A percentile compares a stretch with the other conserved stretches of the same genome.
Conservation (phyloP, 371 early-diverging fungal genomes). For the Cokeromyces recurvatus region DNA sequence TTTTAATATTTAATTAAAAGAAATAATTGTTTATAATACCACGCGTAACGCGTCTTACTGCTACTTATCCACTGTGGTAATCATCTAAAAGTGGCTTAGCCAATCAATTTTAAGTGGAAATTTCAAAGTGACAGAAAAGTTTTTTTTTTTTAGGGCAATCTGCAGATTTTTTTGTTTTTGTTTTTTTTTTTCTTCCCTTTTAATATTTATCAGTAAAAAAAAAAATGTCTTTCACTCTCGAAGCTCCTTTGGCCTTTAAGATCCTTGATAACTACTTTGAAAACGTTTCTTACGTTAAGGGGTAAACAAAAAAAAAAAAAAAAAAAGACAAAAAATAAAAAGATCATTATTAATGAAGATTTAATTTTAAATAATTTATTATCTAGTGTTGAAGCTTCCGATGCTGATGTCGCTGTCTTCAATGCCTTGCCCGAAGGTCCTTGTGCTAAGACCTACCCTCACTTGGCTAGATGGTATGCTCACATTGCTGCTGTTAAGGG, state of each 20-base stretch:
- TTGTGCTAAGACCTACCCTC: conserved; percentile 73
- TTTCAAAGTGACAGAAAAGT: conserved; percentile 7
- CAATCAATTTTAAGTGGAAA: no score
- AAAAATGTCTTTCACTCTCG: conserved; percentile 62
- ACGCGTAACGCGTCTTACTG: no score
- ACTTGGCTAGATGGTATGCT: conserved; percentile 93
- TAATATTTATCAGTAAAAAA: not conserved
- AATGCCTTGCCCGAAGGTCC: conserved; percentile 77
- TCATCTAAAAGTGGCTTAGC: no score
- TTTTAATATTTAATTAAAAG: no score
- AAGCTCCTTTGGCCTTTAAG: conserved; percentile 54
- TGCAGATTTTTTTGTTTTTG: not conserved
- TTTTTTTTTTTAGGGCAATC: conserved; percentile 6
- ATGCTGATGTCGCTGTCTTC: conserved; percentile 86
- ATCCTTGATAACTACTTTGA: conserved; percentile 77
- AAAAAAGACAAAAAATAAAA: no score
- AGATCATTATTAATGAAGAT: no score
- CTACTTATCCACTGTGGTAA: no score
- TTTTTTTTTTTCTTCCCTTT: conserved; percentile 10
- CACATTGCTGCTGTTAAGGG: conserved; percentile 79
- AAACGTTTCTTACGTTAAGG: conserved; percentile 73
- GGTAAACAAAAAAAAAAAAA: conserved; percentile 63
- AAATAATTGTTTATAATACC: not conserved
- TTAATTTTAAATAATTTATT: not conserved
- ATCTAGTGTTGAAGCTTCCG: conserved; percentile 67